phyloP scores from a whole-genome alignment of 345 rosid species.

The Syzygium aromaticum region DNA sequence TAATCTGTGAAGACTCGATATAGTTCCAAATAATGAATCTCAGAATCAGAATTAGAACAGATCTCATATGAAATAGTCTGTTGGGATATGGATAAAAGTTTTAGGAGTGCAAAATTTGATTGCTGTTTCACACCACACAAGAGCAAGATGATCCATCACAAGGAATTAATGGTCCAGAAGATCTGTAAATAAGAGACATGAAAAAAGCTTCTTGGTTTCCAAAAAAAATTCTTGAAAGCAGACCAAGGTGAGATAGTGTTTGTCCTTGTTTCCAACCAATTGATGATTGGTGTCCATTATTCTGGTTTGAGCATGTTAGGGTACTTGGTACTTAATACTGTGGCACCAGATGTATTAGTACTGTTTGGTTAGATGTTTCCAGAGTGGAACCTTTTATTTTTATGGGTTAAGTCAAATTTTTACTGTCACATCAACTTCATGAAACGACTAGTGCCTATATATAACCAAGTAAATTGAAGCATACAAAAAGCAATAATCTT shows the following conservation, averaged over 20 bases:
- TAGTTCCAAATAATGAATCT: background rate
- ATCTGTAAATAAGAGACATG: background rate
- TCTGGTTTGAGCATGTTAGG: background rate
- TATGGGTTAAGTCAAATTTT: background rate
- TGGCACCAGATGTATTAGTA: background rate
- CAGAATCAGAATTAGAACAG: background rate
- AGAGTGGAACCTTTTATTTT: background rate
- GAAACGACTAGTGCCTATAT: background rate
- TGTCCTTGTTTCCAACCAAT: background rate
- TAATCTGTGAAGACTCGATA: background rate
- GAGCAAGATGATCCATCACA: background rate
- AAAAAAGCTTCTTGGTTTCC: background rate
- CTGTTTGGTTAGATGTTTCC: background rate
- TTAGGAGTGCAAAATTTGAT: background rate
- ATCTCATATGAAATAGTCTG: background rate
- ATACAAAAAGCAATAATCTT: background rate
- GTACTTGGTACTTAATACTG: background rate
- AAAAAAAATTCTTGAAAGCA: background rate
- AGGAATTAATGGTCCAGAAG: background rate
- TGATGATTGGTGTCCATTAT: background rate
- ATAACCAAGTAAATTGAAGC: background rate
- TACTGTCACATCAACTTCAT: background rate
- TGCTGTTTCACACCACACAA: background rate
- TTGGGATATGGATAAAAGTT: background rate
- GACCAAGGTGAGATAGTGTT: background rate